These are phyloP conservation scores for Boletus sensibilis DNA, from an alignment of 768 basidiomycete genomes.

Conservation along the genomic window DNA sequence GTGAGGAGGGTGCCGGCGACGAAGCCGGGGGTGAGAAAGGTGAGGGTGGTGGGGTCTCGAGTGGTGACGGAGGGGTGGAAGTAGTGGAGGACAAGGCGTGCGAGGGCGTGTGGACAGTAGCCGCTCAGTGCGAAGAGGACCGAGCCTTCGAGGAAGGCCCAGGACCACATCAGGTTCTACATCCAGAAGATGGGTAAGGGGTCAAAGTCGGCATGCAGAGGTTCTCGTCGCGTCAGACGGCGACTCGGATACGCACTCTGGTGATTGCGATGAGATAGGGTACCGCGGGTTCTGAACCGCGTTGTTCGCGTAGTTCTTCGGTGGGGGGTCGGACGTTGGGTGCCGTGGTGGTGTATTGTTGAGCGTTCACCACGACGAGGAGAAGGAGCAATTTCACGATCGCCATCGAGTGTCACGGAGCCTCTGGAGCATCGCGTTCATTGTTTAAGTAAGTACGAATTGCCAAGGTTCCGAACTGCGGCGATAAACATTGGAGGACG, in stretches of 20 bases:
- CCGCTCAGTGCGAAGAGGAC: not conserved
- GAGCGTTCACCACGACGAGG: not conserved
- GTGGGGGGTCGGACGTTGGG: slow-evolving; percentile 16
- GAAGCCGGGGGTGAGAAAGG: slow-evolving; percentile 8
- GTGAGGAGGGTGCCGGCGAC: slow-evolving; percentile 7
- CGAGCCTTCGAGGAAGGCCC: slow-evolving; percentile 12
- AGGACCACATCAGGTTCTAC: slow-evolving; percentile 1
- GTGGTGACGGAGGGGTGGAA: not conserved
- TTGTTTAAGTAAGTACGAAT: no score
- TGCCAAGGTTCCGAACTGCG: no score
- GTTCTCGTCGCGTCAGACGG: no score
- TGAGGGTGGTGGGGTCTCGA: slow-evolving; percentile 5
- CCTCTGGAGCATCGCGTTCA: no score
- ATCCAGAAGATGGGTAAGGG: not conserved
- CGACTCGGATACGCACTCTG: not conserved
- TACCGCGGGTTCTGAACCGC: not conserved
- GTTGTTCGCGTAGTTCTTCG: slow-evolving; percentile 13
- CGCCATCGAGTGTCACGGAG: not conserved
- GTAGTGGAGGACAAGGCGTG: not conserved
- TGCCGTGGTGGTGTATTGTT: slow-evolving; percentile 4
- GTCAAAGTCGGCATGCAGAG: no score
- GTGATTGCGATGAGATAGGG: not conserved
- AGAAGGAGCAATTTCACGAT: slow-evolving; percentile 9
- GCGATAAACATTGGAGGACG: no score
- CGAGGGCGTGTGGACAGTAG: not conserved